A percentile compares a stretch with the other conserved stretches of the same genome.
phyloP scores from a whole-genome alignment of 192 early-diverging fungal genomes.

The Coemansia sp. region DNA sequence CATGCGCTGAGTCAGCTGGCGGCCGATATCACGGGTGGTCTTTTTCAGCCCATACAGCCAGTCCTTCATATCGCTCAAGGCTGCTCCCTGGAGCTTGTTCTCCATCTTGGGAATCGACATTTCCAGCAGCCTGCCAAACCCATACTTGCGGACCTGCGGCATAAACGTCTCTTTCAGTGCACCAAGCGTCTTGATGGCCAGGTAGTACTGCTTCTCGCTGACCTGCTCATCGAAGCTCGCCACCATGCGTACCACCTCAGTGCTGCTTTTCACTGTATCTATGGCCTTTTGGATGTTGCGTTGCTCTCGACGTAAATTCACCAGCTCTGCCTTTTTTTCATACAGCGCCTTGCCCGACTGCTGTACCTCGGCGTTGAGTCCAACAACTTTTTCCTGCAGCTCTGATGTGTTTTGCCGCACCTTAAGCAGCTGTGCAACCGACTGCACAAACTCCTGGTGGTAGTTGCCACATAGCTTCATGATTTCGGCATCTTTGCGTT shows the following conservation, averaged over 20 bases:
- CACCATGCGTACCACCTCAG: conserved; percentile 83
- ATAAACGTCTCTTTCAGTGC: conserved; percentile 75
- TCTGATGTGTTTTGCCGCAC: conserved; percentile 83
- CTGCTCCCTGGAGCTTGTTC: conserved; percentile 78
- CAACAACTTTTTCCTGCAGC: conserved; percentile 80
- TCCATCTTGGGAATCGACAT: conserved; percentile 87
- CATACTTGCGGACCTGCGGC: conserved; percentile 70
- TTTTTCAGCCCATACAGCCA: conserved; percentile 88
- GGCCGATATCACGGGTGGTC: conserved; percentile 77
- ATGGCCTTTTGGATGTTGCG: conserved; percentile 85
- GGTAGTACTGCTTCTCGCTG: conserved; percentile 81
- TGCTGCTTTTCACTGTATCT: conserved; percentile 75
- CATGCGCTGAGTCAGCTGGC: conserved; percentile 79
- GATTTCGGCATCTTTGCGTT: conserved; percentile 92
- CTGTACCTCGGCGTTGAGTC: conserved; percentile 85
- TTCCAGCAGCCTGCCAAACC: conserved; percentile 83
- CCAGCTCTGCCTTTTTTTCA: conserved; percentile 72
- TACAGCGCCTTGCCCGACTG: conserved; percentile 72
- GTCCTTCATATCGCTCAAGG: conserved; percentile 82
- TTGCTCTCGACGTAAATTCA: conserved; percentile 71
- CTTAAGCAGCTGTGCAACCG: conserved; percentile 93
- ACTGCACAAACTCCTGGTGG: conserved; percentile 80
- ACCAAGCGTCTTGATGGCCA: conserved; percentile 87
- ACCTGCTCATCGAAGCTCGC: conserved; percentile 80
- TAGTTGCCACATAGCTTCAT: conserved; percentile 95